These are phyloP conservation scores for Conidiobolus incongruus DNA, from an alignment of 371 early-diverging fungal species.

Conservation along the genomic window DNA sequence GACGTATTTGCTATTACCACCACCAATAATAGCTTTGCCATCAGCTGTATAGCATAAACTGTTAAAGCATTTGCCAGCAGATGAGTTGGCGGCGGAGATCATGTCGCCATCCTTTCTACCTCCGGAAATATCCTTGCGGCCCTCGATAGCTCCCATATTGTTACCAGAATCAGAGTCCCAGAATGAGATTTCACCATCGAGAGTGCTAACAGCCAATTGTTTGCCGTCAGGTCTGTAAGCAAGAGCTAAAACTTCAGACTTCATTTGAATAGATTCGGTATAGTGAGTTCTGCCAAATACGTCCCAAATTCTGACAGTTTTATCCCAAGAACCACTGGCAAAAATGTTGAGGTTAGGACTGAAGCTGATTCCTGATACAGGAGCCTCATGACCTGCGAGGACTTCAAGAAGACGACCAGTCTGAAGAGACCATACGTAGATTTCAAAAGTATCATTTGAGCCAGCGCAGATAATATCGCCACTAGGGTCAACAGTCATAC, in stretches of 20 bases:
- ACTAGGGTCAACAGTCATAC: conserved; percentile 81
- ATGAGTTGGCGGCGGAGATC: conserved; percentile 58
- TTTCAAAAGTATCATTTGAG: conserved; percentile 84
- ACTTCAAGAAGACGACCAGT: conserved; percentile 92
- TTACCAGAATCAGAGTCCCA: conserved; percentile 63
- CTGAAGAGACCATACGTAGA: conserved; percentile 93
- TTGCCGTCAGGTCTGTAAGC: conserved; percentile 80
- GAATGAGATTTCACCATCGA: conserved; percentile 81
- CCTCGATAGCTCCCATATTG: conserved; percentile 59
- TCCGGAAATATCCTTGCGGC: conserved; percentile 76
- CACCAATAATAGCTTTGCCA: conserved; percentile 71
- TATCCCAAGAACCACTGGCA: conserved; percentile 87
- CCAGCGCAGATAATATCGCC: conserved; percentile 95
- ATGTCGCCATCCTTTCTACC: conserved; percentile 52
- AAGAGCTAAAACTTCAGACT: conserved; percentile 68
- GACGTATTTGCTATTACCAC: conserved; percentile 84
- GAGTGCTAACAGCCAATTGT: conserved; percentile 62
- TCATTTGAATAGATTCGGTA: conserved; percentile 57
- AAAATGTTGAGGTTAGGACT: conserved; percentile 51
- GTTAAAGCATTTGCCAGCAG: conserved; percentile 73
- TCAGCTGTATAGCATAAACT: conserved; percentile 87
- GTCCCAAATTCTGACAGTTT: conserved; percentile 82
- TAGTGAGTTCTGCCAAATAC: conserved; percentile 67
- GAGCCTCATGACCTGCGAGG: conserved; percentile 82
- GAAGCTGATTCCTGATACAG: conserved; percentile 67